Evolutionary conservation across 164 flowering plant genomes (phyloP), one percentile per base, ranked within the genome.

Genomic region (Nelumbo lutea): DNA sequence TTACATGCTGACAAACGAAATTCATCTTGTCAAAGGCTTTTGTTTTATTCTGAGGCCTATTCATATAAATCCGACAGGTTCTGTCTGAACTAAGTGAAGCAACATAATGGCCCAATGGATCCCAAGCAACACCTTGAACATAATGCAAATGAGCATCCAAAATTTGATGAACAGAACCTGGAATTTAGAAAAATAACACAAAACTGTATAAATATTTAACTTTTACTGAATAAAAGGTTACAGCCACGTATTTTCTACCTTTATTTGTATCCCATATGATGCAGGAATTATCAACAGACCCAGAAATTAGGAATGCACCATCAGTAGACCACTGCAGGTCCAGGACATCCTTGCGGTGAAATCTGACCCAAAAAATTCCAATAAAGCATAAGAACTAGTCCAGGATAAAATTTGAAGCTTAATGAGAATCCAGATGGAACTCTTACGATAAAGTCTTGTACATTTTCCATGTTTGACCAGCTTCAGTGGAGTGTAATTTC

Each of bases 271-370:
- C 96, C 99, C 99, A 96, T 75, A 96, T 87, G 55, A 96, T 83
- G 81, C 98, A 93, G 67, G 97, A 89, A 76, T 96, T 96, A 72
- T 96, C 99, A 65, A 96, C 99, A 40, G 99, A 96, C 58, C 96
- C 99, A 76, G 99, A 89, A 61, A 96, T 73, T 14, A 96, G 87
- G 82, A 78, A 93, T 70, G 89, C 81, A 59, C 91, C 93, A 86
- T 93, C 91, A 4, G 79, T 44, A 39, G 96, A 93, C 99, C 99
- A 96, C 73, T 93, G 81, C 67, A 96, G 83, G 79, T 96, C 99
- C 73, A 96, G 78, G 14, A 96, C 90, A 85, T 96, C 99, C 82
- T 96, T 96, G 50, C 96, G 93, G 73, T 96, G 99, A 85, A 88
- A 96, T 73, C 99, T 96, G 78, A 27, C 15, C 64, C 62, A 72